Percentiles rank a stretch among this genome's conserved stretches.
Evolutionary conservation across 2,329 filamentous ascomycete species (phyloP).

Genomic region (Sclerotinia sclerotiorum): DNA sequence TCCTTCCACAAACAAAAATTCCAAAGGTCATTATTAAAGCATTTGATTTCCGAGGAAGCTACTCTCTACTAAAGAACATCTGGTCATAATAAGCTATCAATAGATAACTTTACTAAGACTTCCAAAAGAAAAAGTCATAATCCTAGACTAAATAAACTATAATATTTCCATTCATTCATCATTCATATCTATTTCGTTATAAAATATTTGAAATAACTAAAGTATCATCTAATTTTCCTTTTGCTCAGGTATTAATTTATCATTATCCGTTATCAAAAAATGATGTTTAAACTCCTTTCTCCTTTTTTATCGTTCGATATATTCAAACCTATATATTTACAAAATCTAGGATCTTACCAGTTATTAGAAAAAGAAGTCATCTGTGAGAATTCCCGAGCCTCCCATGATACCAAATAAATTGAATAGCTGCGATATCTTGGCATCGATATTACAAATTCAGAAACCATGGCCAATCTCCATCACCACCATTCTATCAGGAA

Average conservation of each 20-base stretch:
- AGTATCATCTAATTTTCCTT: too few species aligned
- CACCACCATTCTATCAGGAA: not conserved
- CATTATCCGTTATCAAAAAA: not conserved
- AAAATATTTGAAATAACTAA: too few species aligned
- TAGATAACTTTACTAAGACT: not conserved
- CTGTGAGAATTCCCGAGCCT: not conserved
- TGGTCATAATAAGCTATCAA: not conserved
- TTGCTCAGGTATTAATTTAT: not conserved
- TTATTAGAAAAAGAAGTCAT: too few species aligned
- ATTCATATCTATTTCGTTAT: too few species aligned
- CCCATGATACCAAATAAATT: fast-evolving
- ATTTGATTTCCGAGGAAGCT: not conserved
- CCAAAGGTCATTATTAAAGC: not conserved
- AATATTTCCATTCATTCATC: not conserved
- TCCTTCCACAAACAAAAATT: not conserved
- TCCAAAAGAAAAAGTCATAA: too few species aligned
- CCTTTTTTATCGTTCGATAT: not conserved
- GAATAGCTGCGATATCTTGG: not conserved
- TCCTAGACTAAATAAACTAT: not conserved
- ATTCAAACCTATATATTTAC: too few species aligned
- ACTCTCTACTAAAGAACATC: not conserved
- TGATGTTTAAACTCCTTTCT: not conserved
- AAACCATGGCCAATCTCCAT: not conserved
- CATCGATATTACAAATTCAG: not conserved
- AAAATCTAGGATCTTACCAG: too few species aligned